Conservation (phyloP, 1,284 basidiomycete genomes). For the Naganishia sp. region DNA sequence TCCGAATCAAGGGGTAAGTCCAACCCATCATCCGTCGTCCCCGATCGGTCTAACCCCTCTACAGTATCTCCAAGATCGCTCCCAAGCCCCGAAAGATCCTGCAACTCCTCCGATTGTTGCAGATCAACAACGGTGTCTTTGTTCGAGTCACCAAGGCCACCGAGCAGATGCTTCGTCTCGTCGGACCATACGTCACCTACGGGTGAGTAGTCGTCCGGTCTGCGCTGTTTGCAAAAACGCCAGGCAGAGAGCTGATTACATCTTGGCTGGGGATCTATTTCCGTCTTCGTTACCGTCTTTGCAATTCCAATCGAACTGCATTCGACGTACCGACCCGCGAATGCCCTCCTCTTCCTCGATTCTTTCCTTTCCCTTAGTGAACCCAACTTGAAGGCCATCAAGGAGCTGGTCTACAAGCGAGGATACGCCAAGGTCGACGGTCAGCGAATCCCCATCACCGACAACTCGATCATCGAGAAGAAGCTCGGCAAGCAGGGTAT, state of each 20-base stretch:
- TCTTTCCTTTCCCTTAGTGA: conserved; percentile 60
- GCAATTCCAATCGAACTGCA: background rate
- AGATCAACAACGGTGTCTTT: conserved; percentile 99
- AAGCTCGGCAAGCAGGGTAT: conserved; percentile 93
- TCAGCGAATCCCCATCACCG: conserved; percentile 92
- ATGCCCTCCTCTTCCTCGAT: conserved; percentile 25
- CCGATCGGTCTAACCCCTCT: background rate
- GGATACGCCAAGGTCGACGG: conserved; percentile 98
- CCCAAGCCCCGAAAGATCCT: conserved; percentile 99
- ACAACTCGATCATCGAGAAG: conserved; percentile 91
- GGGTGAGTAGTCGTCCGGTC: conserved; percentile 62
- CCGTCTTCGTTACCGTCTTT: conserved; percentile 2
- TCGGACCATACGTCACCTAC: conserved; percentile 96
- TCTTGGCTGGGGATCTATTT: conserved; percentile 24
- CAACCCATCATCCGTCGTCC: background rate
- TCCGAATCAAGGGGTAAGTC: conserved; percentile 89
- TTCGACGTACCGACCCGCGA: background rate
- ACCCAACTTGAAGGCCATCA: conserved; percentile 93
- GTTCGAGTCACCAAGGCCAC: conserved; percentile 96
- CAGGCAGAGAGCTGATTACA: conserved; percentile 37
- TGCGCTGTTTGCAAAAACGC: conserved; percentile 26
- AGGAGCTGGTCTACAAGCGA: conserved; percentile 99
- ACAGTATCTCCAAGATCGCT: conserved; percentile 98
- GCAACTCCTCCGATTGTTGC: conserved; percentile 95
- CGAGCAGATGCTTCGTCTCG: conserved; percentile 94